phyloP scores from a whole-genome alignment of 352 stramenopile genomes.

The Pythium pectinolyticum region DNA sequence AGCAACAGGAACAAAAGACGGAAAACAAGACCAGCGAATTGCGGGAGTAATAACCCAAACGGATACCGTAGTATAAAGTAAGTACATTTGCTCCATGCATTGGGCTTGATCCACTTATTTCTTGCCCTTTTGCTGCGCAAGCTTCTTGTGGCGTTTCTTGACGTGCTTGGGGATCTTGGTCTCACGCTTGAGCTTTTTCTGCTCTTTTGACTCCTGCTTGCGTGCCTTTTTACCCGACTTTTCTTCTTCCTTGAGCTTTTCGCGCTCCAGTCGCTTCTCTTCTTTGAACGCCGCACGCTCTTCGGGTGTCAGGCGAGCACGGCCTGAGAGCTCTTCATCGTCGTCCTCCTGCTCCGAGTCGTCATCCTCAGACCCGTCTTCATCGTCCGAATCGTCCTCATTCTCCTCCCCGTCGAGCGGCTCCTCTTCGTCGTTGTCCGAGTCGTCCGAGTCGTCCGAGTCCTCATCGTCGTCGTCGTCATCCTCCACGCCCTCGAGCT shows the following conservation, averaged over 20 bases:
- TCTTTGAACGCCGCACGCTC: constrained; percentile 84
- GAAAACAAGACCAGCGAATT: constrained; percentile 26
- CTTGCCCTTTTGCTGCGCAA: constrained; percentile 88
- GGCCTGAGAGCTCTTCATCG: constrained; percentile 30
- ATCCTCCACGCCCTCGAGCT: constrained; percentile 46
- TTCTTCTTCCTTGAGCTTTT: constrained; percentile 50
- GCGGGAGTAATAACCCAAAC: neutral
- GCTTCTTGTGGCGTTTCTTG: constrained; percentile 97
- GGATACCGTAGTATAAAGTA: neutral
- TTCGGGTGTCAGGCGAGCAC: constrained; percentile 67
- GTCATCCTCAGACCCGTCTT: constrained; percentile 42
- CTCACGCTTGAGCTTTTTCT: constrained; percentile 91
- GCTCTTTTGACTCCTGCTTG: constrained; percentile 95
- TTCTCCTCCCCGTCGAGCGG: constrained; percentile 29
- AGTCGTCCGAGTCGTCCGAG: constrained; percentile 39
- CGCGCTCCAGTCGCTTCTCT: constrained; percentile 73
- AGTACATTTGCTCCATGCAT: neutral
- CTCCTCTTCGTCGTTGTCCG: constrained; percentile 50
- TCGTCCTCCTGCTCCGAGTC: constrained; percentile 30
- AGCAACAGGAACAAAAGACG: constrained; percentile 27
- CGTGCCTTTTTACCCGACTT: constrained; percentile 90
- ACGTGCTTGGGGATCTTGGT: constrained; percentile 99
- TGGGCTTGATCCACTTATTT: constrained; percentile 37
- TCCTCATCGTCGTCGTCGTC: constrained; percentile 41
- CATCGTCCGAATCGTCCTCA: constrained; percentile 63